phyloP scores from a whole-genome alignment of 371 early-diverging fungal species.

The Batrachochytrium dendrobatidis region DNA sequence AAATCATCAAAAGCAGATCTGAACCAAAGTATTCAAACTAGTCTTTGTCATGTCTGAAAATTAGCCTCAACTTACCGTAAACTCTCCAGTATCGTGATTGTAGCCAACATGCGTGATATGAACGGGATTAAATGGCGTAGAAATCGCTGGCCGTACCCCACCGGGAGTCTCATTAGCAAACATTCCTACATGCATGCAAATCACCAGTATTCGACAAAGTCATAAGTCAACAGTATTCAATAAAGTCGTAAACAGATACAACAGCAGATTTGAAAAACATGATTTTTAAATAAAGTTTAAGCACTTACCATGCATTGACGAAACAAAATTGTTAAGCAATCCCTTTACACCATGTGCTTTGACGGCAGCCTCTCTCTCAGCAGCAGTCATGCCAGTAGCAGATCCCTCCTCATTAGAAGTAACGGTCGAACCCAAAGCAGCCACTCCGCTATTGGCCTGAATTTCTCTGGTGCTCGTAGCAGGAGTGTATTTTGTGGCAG shows the following conservation, averaged over 20 bases:
- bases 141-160: constrained; percentile 51
- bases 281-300: too few species aligned
- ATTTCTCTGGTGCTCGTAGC: not conserved
- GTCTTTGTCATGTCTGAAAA: too few species aligned
- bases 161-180: not conserved
- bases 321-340: not conserved
- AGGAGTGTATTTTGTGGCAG: not conserved
- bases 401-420: not conserved
- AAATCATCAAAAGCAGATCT: constrained; percentile 32
- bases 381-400: not conserved
- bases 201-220: not conserved
- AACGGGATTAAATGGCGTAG: constrained; percentile 91
- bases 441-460: constrained; percentile 1
- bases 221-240: not conserved
- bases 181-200: not conserved
- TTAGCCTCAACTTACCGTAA: constrained; percentile 37
- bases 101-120: constrained; percentile 79
- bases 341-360: too few species aligned
- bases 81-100: constrained; percentile 42
- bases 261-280: too few species aligned
- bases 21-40: too few species aligned
- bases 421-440: not conserved
- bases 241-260: not conserved
- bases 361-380: not conserved
- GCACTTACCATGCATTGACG: not conserved